Evolutionary conservation across 2,329 filamentous ascomycete genomes (phyloP), one percentile per base, ranked within the genome.

Genomic region (Xylariaceae sp.): DNA sequence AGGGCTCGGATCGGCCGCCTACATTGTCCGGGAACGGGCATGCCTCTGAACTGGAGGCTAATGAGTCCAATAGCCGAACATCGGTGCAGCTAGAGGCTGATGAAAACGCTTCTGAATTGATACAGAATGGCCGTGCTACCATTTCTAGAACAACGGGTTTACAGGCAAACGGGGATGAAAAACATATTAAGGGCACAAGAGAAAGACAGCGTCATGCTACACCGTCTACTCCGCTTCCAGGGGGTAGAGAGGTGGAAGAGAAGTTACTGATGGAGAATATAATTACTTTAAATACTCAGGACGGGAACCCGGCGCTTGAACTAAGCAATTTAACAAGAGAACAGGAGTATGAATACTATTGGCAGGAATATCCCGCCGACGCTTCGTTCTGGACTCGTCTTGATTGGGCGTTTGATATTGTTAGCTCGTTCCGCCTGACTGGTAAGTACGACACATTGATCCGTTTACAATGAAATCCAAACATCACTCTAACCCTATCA

Each of bases 361-460:
- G 84, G 84, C 78, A 87, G 64, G 69, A 76, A 1, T 87, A 80
- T 58, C 84, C 84, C 0, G 73, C 74, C 3, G 66, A 78, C 3
- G 78, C 69, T 1, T 67, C 79, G 0, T 78, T 84, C 39, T 45
- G 64, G 20, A 68, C 78, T 33, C 77, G 84, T 9, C 66, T 86
- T 6, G 71, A 72, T 58, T 87, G 84, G 84, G 72, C 77, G 0
- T 63, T 76, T 13, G 83, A 86, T 59, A 72, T 87, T n/a, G 69
- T 77, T 11, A 72, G 73, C 24, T 80, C 79, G 46, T 80, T 84
- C 59, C 77, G 84, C 30, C 77, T 81, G 33, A 74, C 78, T 23
- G 83, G 83, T 80, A 71, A 57, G 74, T 58, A 29, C 10, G 29
- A 29, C 24, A 3, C 20, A 35, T 10, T 9, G 0, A 8, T 3